These are phyloP conservation scores for Sporothrix curviconia DNA, from an alignment of 2,329 filamentous ascomycete species.

Conservation along the genomic window DNA sequence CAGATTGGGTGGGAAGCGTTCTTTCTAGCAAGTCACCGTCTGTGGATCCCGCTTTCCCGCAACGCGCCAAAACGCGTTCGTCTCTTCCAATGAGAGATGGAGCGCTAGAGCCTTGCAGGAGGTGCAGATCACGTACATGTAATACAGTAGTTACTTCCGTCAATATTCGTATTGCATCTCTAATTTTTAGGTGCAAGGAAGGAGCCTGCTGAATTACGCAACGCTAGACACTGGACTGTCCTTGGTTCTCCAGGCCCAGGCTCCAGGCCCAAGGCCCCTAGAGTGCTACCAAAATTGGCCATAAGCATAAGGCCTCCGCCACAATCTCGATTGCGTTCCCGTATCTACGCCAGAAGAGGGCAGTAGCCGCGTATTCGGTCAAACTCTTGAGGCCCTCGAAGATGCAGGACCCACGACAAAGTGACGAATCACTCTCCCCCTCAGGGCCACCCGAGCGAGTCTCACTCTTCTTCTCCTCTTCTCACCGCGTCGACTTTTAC, in stretches of 20 bases:
- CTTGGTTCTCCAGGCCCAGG: no score
- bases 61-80: conserved; percentile 6
- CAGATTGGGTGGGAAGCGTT: not conserved
- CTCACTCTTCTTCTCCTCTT: no score
- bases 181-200: not conserved
- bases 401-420: no score
- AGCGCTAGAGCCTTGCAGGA: conserved; percentile 7
- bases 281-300: no score
- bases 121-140: conserved; percentile 9
- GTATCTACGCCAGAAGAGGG: conserved; percentile 6
- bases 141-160: no score
- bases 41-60: conserved; percentile 3
- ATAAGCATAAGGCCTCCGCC: conserved; percentile 5
- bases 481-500: no score
- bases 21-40: no score
- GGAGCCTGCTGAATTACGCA: not conserved
- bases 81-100: conserved; percentile 3
- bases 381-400: not conserved
- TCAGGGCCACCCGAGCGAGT: no score
- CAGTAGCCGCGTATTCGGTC: not conserved
- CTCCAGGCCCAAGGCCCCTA: no score
- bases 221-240: not conserved
- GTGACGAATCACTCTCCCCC: no score
- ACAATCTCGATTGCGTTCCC: conserved; percentile 8
- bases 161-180: no score